Percentiles rank a stretch among this genome's conserved stretches.
Conservation (phyloP, 345 rosid genomes). For the Hibiscus tridactylites region DNA sequence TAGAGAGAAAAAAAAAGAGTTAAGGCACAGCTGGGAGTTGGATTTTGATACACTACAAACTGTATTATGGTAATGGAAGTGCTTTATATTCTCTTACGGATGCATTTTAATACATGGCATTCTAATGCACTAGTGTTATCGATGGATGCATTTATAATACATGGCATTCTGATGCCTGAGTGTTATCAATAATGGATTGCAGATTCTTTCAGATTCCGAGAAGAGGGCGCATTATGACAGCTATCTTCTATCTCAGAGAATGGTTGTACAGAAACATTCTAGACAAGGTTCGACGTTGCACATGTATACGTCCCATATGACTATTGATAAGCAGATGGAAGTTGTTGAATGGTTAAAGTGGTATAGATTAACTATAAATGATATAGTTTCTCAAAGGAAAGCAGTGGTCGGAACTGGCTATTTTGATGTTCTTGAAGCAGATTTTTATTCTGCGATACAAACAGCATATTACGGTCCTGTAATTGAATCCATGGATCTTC, state of each 20-base stretch:
- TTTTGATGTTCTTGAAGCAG: conserved; percentile 68
- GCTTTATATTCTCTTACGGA: background rate
- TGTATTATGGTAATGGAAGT: background rate
- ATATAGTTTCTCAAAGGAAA: conserved; percentile 61
- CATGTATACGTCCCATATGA: conserved; percentile 31
- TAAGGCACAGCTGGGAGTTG: background rate
- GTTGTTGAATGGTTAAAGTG: conserved; percentile 90
- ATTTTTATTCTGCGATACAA: conserved; percentile 75
- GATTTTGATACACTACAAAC: background rate
- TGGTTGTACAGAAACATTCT: conserved; percentile 33
- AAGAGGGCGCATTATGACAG: conserved; percentile 64
- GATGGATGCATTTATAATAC: background rate
- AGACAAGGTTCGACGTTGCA: conserved; percentile 30
- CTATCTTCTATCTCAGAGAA: conserved; percentile 52
- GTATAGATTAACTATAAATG: conserved; percentile 75
- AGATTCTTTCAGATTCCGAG: conserved; percentile 84
- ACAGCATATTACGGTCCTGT: conserved; percentile 78
- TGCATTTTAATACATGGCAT: no score
- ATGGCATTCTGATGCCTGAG: conserved; percentile 10
- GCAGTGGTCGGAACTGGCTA: conserved; percentile 60
- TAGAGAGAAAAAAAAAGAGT: background rate
- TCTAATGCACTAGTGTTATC: no score
- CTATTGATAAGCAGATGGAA: conserved; percentile 54
- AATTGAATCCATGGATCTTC: conserved; percentile 70
- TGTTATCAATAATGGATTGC: conserved; percentile 24